phyloP scores from a whole-genome alignment of 2,329 filamentous ascomycete species.

The Pseudogymnoascus sp. region DNA sequence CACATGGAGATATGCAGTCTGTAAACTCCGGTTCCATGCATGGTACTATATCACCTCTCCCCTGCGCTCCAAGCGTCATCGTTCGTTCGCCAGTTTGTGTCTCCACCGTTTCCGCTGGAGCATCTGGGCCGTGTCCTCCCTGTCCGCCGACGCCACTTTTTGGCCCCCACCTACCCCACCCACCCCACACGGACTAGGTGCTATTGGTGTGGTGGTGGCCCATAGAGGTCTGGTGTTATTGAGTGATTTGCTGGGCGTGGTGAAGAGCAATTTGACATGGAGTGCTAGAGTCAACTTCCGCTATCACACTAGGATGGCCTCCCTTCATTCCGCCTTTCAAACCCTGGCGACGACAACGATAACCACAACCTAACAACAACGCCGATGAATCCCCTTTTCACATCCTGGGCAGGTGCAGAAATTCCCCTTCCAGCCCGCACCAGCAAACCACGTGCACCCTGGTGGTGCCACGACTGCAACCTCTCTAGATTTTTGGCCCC shows the following conservation, averaged over 20 bases:
- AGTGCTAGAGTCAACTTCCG: constrained; percentile 1
- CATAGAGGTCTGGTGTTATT: neutral
- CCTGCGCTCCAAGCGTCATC: constrained; percentile 2
- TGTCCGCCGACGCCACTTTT: neutral
- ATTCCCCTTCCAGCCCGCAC: neutral
- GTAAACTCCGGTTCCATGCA: neutral
- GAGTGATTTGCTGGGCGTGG: neutral
- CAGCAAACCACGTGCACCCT: neutral
- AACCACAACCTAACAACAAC: neutral
- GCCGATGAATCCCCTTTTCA: neutral
- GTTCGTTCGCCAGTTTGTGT: neutral
- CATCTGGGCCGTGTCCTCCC: constrained; percentile 1
- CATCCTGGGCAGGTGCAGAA: neutral
- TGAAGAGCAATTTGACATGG: neutral
- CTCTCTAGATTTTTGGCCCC: neutral
- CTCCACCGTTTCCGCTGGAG: neutral
- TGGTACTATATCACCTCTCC: neutral
- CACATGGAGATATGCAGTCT: neutral
- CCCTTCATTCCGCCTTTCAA: neutral
- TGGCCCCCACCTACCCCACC: neutral
- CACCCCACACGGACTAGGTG: neutral
- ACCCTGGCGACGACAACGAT: neutral
- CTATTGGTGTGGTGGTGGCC: neutral
- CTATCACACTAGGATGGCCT: neutral
- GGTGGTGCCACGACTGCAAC: neutral